phyloP scores from a whole-genome alignment of 2,329 filamentous ascomycete species.

The Aureobasidium pullulans region DNA sequence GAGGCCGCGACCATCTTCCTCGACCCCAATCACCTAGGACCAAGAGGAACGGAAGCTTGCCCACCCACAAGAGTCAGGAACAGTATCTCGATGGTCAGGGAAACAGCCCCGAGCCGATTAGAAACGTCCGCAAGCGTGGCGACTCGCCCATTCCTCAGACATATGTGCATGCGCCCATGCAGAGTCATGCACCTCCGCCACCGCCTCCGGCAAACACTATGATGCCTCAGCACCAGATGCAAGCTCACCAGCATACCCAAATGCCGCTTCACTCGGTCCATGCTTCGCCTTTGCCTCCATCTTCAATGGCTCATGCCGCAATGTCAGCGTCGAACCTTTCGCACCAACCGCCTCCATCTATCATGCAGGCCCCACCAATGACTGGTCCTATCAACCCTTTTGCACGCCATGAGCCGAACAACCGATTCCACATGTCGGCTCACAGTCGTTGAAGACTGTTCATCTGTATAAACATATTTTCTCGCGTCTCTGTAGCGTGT shows the following conservation, averaged over 20 bases:
- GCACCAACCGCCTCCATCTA: conserved; percentile 11
- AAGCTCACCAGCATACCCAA: not conserved
- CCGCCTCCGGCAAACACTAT: not conserved
- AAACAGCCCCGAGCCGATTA: conserved; percentile 11
- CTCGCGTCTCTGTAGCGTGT: not conserved
- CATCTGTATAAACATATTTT: not conserved
- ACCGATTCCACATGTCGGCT: not conserved
- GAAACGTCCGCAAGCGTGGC: conserved; percentile 13
- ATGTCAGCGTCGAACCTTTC: not conserved
- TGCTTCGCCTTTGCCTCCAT: conserved; percentile 1
- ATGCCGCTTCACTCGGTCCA: not conserved
- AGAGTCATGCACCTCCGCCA: not conserved
- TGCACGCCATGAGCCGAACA: conserved; percentile 13
- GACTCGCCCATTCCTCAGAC: not conserved
- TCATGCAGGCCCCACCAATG: conserved; percentile 28
- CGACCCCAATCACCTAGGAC: conserved; percentile 37
- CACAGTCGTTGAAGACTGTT: not conserved
- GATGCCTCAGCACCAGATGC: conserved; percentile 2
- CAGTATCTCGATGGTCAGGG: not conserved
- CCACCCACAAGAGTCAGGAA: not conserved
- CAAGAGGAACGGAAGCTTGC: conserved; percentile 18
- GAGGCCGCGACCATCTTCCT: conserved; percentile 39
- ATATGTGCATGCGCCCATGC: not conserved
- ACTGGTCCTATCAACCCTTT: conserved; percentile 29
- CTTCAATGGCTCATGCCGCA: not conserved